Evolutionary conservation across 495 filamentous ascomycete species (phyloP), one percentile per base, ranked within the genome.

Genomic region (Margaritispora aquatica): DNA sequence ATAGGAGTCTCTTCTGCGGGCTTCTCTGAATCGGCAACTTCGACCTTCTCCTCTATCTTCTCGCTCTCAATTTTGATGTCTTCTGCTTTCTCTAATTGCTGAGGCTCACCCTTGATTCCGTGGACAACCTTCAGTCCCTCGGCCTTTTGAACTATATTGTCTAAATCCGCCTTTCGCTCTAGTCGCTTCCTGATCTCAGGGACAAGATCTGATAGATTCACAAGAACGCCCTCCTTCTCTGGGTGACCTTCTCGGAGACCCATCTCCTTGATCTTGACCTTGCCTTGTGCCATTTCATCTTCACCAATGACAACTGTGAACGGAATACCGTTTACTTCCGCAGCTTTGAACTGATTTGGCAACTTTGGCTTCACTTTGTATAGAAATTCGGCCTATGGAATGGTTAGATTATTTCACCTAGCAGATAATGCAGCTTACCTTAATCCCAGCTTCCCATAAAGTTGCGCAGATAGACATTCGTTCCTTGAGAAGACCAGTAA

Each of bases 251-350:
- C 84, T 1, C 77, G 76, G 51, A 92, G 77, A 47, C 89, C 88
- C 77, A 94, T 82, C 73, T 92, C 85, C 79, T 96, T 96, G 63
- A 95, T 78, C 71, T 85, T 88, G 63, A 90, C 84, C 68, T 92
- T 85, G 26, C 88, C 88, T 17, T 80, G 75, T 53, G 82, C 82
- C 29, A 90, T 70, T 69, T 94, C 90, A 58, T 92, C 88, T 64
- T 93, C 88, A 27, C 89, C 88, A 8, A 95, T 76, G 61, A 94
- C 89, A 22, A 93, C 75, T 7, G 81, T 86, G 66, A 89, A 86
- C 2, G 89, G 89, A 19, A 90, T 78, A 31, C 80, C 84, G 54
- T 81, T 82, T 51, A 77, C 74, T 63, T 95, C 91, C 34, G 89
- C 88, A 36, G 80, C 81, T 69, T 91, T 88, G 77, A 95, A 93